Conservation (phyloP, 2,329 filamentous ascomycete species). For the Alternaria sp. region DNA sequence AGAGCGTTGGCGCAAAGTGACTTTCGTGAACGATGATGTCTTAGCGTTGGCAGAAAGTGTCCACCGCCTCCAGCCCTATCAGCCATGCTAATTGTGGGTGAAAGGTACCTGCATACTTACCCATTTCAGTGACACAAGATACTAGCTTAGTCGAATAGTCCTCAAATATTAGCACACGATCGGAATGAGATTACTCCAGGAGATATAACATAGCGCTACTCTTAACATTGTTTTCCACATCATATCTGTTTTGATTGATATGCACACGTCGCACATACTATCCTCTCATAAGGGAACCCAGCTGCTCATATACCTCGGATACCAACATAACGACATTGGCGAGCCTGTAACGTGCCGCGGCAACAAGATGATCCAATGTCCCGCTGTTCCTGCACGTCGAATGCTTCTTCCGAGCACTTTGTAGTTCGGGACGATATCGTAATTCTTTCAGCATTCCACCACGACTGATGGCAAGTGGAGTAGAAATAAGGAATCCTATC, state of each 20-base stretch:
- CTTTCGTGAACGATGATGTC: constrained; percentile 19
- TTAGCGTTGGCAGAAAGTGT: constrained; percentile 29
- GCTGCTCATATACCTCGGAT: neutral
- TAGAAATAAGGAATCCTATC: neutral
- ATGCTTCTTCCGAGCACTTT: neutral
- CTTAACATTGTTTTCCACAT: neutral
- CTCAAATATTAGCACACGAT: neutral
- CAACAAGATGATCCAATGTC: neutral
- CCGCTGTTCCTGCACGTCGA: neutral
- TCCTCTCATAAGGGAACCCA: neutral
- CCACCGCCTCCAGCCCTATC: constrained; percentile 48
- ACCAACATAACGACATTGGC: neutral
- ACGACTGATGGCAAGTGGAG: neutral
- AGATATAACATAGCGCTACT: neutral
- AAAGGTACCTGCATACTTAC: constrained; percentile 15
- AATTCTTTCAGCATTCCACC: neutral
- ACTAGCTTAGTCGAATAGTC: neutral
- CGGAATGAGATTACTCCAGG: neutral
- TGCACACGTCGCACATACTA: neutral
- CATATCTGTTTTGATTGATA: constrained; percentile 2
- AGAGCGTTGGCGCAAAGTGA: constrained; percentile 23
- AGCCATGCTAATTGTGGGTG: constrained; percentile 3
- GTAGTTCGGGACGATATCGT: neutral
- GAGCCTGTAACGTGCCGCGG: neutral
- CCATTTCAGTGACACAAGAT: neutral